These are phyloP conservation scores for Cyclotella sp. DNA, from an alignment of 108 stramenopile species.

Conservation along the genomic window DNA sequence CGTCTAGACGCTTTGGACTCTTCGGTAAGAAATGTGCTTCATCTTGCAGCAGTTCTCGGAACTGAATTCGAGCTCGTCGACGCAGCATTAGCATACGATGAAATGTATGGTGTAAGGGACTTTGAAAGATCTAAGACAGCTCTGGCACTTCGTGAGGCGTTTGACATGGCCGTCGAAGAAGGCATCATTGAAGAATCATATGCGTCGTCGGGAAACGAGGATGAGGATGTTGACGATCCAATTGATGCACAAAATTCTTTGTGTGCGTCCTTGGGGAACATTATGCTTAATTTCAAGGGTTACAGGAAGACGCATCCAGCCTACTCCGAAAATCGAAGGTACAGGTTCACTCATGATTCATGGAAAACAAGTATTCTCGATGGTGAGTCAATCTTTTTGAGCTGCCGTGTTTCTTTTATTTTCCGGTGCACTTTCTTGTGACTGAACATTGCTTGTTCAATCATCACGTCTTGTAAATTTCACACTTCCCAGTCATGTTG, in stretches of 20 bases:
- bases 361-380: constrained; percentile 71
- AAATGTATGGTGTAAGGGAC: constrained; percentile 34
- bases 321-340: constrained; percentile 51
- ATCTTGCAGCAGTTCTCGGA: constrained; percentile 70
- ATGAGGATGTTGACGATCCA: constrained; percentile 21
- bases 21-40: constrained; percentile 54
- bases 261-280: constrained; percentile 26
- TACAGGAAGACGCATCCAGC: constrained; percentile 41
- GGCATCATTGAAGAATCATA: constrained; percentile 64
- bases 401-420: not conserved
- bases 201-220: constrained; percentile 6
- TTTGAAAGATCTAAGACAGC: constrained; percentile 34
- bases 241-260: constrained; percentile 36
- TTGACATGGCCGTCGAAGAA: constrained; percentile 64
- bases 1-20: constrained; percentile 67
- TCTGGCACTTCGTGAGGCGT: constrained; percentile 32
- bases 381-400: not conserved
- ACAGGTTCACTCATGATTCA: constrained; percentile 61
- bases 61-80: constrained; percentile 60
- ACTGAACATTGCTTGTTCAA: not conserved
- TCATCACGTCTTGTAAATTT: not conserved
- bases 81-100: constrained; percentile 56
- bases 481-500: constrained; percentile 43
- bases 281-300: constrained; percentile 30
- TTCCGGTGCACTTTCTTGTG: not conserved